Percentiles rank a stretch among this genome's conserved stretches.
These are phyloP conservation scores for Chlorella sp. DNA, from an alignment of 139 green algal genomes.

Conservation along the genomic window DNA sequence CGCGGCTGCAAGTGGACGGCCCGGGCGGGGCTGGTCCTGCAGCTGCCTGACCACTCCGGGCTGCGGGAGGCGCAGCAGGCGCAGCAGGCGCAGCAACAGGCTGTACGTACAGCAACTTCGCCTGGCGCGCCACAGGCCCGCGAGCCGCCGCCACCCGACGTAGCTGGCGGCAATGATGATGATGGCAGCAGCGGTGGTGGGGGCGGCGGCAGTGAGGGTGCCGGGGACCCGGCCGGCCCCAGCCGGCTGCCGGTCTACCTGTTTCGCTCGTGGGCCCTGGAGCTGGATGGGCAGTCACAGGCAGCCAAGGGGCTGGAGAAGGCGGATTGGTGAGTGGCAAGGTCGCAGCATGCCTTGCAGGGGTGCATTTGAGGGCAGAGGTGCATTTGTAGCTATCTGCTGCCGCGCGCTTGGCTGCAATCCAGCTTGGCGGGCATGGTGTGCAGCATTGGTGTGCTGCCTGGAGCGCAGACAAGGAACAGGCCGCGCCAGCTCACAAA, in stretches of 20 bases:
- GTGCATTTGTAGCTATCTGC: too few relatives aligned
- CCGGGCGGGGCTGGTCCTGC: conserved; percentile 9
- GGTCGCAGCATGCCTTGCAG: too few relatives aligned
- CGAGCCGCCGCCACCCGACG: too few relatives aligned
- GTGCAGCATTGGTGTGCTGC: too few relatives aligned
- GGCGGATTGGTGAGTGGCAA: neutral
- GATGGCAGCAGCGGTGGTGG: neutral
- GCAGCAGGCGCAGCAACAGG: neutral
- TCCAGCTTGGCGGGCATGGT: too few relatives aligned
- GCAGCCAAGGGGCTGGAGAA: neutral
- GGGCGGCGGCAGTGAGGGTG: neutral
- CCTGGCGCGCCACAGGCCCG: neutral
- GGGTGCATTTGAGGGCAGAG: too few relatives aligned
- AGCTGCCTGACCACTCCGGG: conserved; percentile 3
- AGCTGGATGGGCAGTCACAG: conserved; percentile 7
- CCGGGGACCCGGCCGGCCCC: too few relatives aligned
- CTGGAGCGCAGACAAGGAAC: too few relatives aligned
- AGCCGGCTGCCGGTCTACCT: conserved; percentile 5
- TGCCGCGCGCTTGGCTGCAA: too few relatives aligned
- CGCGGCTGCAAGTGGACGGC: conserved; percentile 24
- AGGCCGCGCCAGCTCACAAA: too few relatives aligned
- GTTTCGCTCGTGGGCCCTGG: conserved; percentile 12
- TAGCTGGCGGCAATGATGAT: too few relatives aligned
- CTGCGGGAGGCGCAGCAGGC: neutral
- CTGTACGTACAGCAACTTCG: neutral